phyloP scores from a whole-genome alignment of 371 early-diverging fungal genomes.

The Mycotypha africana region DNA sequence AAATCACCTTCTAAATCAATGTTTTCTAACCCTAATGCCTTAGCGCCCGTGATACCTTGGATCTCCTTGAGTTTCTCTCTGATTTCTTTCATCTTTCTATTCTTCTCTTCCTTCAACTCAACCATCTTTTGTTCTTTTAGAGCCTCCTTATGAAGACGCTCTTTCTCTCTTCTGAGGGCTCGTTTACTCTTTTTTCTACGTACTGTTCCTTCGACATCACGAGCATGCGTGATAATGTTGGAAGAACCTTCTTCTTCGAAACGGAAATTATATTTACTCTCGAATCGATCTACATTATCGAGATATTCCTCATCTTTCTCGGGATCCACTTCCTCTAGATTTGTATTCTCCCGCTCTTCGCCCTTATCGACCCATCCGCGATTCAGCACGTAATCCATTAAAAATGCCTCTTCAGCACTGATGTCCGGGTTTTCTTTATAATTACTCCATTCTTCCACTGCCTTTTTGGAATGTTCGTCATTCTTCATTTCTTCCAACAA shows the following conservation, averaged over 20 bases:
- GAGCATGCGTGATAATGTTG: constrained; percentile 68
- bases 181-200: constrained; percentile 74
- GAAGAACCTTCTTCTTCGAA: constrained; percentile 80
- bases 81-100: constrained; percentile 82
- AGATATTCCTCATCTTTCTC: constrained; percentile 59
- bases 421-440: constrained; percentile 50
- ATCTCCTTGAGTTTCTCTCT: constrained; percentile 73
- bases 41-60: constrained; percentile 79
- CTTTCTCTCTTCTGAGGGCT: constrained; percentile 60
- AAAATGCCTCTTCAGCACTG: constrained; percentile 73
- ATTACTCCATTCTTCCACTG: constrained; percentile 58
- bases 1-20: constrained; percentile 88
- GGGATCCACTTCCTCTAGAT: constrained; percentile 31
- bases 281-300: constrained; percentile 83
- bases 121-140: constrained; percentile 66
- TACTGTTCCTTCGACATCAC: constrained; percentile 69
- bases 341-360: constrained; percentile 35
- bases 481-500: constrained; percentile 73
- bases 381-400: constrained; percentile 89
- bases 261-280: constrained; percentile 87
- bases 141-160: constrained; percentile 65
- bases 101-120: constrained; percentile 86
- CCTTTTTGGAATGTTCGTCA: constrained; percentile 44
- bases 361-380: constrained; percentile 89
- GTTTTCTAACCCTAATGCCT: constrained; percentile 64